Evolutionary conservation across 257 asterid species (phyloP).

Genomic region (Solanum paucissectum): DNA sequence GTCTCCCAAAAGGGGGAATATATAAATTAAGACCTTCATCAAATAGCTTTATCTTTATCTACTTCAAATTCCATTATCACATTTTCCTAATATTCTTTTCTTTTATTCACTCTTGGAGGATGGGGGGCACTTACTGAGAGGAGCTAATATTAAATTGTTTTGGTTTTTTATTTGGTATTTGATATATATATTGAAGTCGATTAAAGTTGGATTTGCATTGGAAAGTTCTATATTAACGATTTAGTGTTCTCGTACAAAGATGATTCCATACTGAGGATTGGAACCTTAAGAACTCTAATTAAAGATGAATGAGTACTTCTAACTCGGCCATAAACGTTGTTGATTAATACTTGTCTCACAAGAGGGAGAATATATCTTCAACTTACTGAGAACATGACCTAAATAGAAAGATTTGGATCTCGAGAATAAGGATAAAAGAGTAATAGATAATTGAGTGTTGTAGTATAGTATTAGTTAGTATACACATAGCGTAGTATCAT

Average conservation of each 20-base stretch:
- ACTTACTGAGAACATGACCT: background rate
- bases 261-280: accelerated
- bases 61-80: background rate
- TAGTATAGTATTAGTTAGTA: background rate
- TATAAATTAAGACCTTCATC: conserved; percentile 13
- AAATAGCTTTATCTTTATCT: background rate
- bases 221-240: background rate
- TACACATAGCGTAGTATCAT: background rate
- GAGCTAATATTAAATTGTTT: background rate
- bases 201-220: background rate
- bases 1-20: conserved; percentile 76
- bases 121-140: background rate
- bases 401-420: background rate
- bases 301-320: background rate
- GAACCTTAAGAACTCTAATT: background rate
- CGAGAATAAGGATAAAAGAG: background rate
- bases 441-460: background rate
- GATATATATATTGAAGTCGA: background rate
- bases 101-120: background rate
- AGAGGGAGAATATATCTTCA: conserved; percentile 36
- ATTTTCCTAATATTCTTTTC: background rate
- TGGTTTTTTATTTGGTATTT: background rate
- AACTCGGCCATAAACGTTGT: background rate
- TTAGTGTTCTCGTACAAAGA: background rate
- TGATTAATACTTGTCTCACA: conserved; percentile 36